A percentile compares a stretch with the other conserved stretches of the same genome.
Evolutionary conservation across 768 basidiomycete genomes (phyloP).

Genomic region (Wakefieldia striispora): DNA sequence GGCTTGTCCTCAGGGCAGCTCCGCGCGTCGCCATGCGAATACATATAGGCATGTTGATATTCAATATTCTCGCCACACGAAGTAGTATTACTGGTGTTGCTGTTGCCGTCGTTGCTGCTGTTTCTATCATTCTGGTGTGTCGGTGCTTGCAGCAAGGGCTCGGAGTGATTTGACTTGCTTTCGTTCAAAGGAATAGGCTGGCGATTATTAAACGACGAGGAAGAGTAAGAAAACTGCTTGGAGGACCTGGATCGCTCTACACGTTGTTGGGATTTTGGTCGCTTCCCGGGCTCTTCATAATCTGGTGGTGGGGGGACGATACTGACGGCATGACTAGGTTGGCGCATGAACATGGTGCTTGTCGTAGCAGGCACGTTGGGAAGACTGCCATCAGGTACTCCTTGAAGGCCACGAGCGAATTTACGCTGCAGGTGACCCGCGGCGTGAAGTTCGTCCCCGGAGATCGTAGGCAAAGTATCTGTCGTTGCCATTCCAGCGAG

Average conservation of each 20-base stretch:
- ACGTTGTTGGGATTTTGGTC: constrained; percentile 11
- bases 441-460: constrained; percentile 38
- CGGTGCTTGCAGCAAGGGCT: constrained; percentile 18
- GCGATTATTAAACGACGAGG: constrained; percentile 6
- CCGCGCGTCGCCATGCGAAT: constrained; percentile 20
- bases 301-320: constrained; percentile 29
- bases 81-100: constrained; percentile 19
- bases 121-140: constrained; percentile 21
- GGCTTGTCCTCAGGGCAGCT: constrained; percentile 1
- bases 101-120: constrained; percentile 22
- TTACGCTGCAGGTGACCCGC: constrained; percentile 11
- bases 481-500: constrained; percentile 6
- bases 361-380: background rate
- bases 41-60: constrained; percentile 21
- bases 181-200: constrained; percentile 6
- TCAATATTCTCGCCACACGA: constrained; percentile 15
- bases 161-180: constrained; percentile 8
- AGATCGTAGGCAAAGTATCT: constrained; percentile 29
- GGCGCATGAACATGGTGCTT: constrained; percentile 16
- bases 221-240: background rate
- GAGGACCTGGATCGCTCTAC: constrained; percentile 2
- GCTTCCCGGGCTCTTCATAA: constrained; percentile 16
- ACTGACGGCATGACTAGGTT: constrained; percentile 29
- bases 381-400: background rate
- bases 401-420: constrained; percentile 6